Evolutionary conservation across 108 stramenopile genomes (phyloP).

Genomic region (Stephanodiscus minutulus): DNA sequence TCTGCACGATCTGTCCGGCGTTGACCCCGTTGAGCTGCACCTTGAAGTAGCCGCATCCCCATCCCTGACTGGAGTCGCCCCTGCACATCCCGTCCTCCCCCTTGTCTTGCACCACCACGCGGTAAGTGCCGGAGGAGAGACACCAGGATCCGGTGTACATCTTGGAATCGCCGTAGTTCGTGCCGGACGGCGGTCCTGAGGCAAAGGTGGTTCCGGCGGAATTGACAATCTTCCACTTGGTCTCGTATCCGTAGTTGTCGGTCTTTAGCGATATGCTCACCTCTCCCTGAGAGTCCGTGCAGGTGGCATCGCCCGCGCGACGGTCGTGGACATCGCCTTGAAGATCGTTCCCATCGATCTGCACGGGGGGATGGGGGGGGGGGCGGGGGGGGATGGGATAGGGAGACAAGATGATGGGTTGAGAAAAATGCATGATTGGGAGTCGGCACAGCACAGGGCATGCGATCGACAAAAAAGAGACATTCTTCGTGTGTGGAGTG

Average conservation of each 20-base stretch:
- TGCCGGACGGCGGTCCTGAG: background rate
- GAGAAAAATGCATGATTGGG: too few relatives aligned
- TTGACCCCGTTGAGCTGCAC: background rate
- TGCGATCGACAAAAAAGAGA: too few relatives aligned
- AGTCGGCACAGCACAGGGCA: too few relatives aligned
- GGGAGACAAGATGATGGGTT: background rate
- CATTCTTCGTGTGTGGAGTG: too few relatives aligned
- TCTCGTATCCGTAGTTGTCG: slow-evolving; percentile 15
- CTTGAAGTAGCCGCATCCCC: slow-evolving; percentile 15
- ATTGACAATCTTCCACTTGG: slow-evolving; percentile 8
- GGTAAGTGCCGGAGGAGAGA: background rate
- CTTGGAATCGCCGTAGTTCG: slow-evolving; percentile 6
- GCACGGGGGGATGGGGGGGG: background rate
- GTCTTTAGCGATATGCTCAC: slow-evolving; percentile 16
- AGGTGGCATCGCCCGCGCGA: slow-evolving; percentile 4
- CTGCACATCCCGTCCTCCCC: slow-evolving; percentile 1
- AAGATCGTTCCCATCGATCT: slow-evolving; percentile 9
- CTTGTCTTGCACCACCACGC: background rate
- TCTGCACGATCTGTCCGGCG: background rate
- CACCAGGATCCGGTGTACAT: slow-evolving; percentile 3
- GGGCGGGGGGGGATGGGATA: background rate
- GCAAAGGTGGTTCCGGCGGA: background rate
- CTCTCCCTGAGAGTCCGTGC: slow-evolving; percentile 2
- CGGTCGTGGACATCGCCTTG: slow-evolving; percentile 13
- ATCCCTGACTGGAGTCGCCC: background rate